Evolutionary conservation across 495 filamentous ascomycete species (phyloP).

Genomic region (Podospora australis): DNA sequence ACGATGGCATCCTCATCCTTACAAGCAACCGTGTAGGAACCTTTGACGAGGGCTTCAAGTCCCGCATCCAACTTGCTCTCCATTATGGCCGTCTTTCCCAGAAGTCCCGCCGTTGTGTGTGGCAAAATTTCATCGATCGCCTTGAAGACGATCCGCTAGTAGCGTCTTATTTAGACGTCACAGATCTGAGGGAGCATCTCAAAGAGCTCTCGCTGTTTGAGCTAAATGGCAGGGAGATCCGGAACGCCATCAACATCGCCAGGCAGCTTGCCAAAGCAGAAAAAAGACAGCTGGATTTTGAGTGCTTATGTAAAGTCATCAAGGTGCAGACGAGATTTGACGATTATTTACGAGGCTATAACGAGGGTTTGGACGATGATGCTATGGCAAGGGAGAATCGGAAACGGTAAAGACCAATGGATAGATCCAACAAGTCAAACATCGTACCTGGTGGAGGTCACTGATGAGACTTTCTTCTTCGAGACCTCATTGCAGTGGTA

Average conservation of each 20-base stretch:
- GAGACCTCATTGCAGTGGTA: no score
- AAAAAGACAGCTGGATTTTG: no score
- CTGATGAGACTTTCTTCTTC: no score
- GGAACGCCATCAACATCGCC: conserved; percentile 15
- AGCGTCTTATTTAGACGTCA: conserved; percentile 12
- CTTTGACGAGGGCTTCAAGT: conserved; percentile 9
- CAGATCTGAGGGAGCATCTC: conserved; percentile 6
- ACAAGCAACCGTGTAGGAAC: conserved; percentile 21
- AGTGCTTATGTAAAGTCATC: no score
- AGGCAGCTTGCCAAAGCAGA: conserved; percentile 9
- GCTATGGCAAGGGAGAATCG: no score
- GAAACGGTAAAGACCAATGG: no score
- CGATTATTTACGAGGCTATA: no score
- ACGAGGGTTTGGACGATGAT: no score
- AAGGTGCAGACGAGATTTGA: no score
- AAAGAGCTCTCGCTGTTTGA: conserved; percentile 9
- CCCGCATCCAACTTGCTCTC: conserved; percentile 22
- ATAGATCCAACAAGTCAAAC: no score
- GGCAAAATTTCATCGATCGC: conserved; percentile 13
- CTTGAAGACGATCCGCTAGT: not conserved
- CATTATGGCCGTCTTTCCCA: conserved; percentile 20
- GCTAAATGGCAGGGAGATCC: conserved; percentile 19
- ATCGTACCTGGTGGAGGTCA: no score
- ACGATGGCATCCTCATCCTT: conserved; percentile 9
- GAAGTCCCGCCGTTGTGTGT: conserved; percentile 17